phyloP scores from a whole-genome alignment of 768 basidiomycete genomes.

The Russula abietina region DNA sequence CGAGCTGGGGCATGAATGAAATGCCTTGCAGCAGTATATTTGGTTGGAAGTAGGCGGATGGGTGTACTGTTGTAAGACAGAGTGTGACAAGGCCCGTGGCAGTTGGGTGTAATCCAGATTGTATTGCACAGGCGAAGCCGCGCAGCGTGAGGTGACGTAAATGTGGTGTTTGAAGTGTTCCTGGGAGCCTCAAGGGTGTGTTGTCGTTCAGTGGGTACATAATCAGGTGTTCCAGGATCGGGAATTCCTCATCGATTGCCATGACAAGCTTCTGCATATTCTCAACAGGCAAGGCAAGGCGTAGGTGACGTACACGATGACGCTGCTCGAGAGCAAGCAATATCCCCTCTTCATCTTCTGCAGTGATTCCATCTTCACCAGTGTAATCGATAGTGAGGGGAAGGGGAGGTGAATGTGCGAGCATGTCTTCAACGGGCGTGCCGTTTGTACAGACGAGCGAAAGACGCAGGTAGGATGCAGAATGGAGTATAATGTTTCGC shows the following conservation, averaged over 20 bases:
- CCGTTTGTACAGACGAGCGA: not conserved
- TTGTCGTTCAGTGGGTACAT: not conserved
- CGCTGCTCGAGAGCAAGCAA: not conserved
- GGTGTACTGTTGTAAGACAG: too few species aligned
- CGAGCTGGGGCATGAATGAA: too few species aligned
- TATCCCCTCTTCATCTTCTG: not conserved
- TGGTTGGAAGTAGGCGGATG: too few species aligned
- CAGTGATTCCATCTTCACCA: not conserved
- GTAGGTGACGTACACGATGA: not conserved
- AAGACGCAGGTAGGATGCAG: not conserved
- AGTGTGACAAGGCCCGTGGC: not conserved
- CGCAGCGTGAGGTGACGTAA: not conserved
- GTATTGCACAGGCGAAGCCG: not conserved
- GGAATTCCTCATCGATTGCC: not conserved
- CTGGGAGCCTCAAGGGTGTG: not conserved
- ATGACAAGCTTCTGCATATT: not conserved
- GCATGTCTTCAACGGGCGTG: not conserved
- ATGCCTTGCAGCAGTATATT: too few species aligned
- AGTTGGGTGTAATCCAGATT: not conserved
- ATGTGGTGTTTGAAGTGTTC: not conserved
- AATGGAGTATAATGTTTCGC: not conserved
- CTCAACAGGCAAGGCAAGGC: not conserved
- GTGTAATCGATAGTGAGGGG: not conserved
- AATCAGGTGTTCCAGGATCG: not conserved
- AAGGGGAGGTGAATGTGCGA: not conserved